Percentiles rank a stretch among this genome's conserved stretches.
These are phyloP conservation scores for Epichloe amarillans DNA, from an alignment of 2,329 filamentous ascomycete species.

Conservation along the genomic window DNA sequence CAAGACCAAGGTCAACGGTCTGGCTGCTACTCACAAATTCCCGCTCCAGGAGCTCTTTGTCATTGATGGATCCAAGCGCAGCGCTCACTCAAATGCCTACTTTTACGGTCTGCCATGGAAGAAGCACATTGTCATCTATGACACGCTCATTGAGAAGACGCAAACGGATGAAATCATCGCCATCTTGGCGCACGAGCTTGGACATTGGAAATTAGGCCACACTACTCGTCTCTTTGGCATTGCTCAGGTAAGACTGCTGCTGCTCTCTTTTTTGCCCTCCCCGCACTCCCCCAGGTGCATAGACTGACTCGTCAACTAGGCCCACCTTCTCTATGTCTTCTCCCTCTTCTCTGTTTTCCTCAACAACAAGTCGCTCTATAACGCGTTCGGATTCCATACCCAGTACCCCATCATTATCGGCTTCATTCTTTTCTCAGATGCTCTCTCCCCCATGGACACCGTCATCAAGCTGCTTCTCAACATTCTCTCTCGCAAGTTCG, in stretches of 20 bases:
- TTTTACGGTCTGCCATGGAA: constrained; percentile 98
- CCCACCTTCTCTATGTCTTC: constrained; percentile 94
- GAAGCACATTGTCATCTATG: constrained; percentile 99
- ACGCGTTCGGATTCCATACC: constrained; percentile 75
- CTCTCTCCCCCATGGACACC: constrained; percentile 83
- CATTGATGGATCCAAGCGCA: constrained; percentile 82
- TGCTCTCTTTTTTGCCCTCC: background rate
- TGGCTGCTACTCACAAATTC: constrained; percentile 77
- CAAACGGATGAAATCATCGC: constrained; percentile 85
- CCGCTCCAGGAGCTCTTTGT: constrained; percentile 87
- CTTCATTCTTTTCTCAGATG: constrained; percentile 94
- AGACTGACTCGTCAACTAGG: constrained; percentile 31
- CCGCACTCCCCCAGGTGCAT: background rate
- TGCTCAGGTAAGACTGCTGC: constrained; percentile 45
- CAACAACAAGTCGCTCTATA: constrained; percentile 84
- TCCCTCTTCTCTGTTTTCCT: constrained; percentile 94
- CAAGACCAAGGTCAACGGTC: constrained; percentile 74
- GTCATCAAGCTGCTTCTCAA: constrained; percentile 94
- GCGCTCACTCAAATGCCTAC: constrained; percentile 79
- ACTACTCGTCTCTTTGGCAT: constrained; percentile 85
- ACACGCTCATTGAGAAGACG: constrained; percentile 93
- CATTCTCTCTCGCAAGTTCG: constrained; percentile 82
- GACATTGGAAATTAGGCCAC: constrained; percentile 93
- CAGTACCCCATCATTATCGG: constrained; percentile 89
- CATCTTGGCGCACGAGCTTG: constrained; percentile 87